These are phyloP conservation scores for Sphaerulina vaccinii DNA, from an alignment of 2,329 filamentous ascomycete genomes.

Conservation along the genomic window DNA sequence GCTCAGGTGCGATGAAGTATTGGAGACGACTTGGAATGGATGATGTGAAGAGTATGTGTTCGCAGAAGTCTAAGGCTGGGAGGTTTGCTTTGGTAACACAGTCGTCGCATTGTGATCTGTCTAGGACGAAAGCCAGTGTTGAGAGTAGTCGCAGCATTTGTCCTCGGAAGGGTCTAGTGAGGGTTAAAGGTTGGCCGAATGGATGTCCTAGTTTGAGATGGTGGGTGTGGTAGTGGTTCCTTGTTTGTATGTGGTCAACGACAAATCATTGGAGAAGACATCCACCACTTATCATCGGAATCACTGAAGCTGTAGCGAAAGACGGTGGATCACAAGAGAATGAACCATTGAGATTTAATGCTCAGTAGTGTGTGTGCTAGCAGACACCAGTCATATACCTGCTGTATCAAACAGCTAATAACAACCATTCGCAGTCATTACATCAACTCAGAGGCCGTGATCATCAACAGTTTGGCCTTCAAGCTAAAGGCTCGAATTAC, in stretches of 20 bases:
- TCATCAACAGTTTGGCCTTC: no score
- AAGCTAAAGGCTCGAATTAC: not conserved
- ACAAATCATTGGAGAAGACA: no score
- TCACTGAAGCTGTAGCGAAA: no score
- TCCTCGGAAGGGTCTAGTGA: conserved; percentile 23
- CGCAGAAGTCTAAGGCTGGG: conserved; percentile 13
- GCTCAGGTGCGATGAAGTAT: not conserved
- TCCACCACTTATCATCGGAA: no score
- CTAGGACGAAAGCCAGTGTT: conserved; percentile 17
- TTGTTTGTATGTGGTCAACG: no score
- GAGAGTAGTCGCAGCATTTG: conserved; percentile 23
- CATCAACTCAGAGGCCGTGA: not conserved
- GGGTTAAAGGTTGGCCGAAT: conserved; percentile 11
- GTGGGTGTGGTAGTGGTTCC: conserved; percentile 27
- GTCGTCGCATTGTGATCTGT: conserved; percentile 20
- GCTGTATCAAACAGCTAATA: not conserved
- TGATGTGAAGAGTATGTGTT: conserved; percentile 14
- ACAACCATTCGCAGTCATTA: no score
- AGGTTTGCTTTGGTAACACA: conserved; percentile 19
- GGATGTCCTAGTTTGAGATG: conserved; percentile 21
- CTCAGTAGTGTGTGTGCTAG: no score
- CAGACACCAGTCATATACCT: no score
- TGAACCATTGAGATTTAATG: no score
- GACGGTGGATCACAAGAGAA: no score
- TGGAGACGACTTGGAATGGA: conserved; percentile 17